These are phyloP conservation scores for Macrotyloma uniflorum DNA, from an alignment of 306 rosid genomes.

Conservation along the genomic window DNA sequence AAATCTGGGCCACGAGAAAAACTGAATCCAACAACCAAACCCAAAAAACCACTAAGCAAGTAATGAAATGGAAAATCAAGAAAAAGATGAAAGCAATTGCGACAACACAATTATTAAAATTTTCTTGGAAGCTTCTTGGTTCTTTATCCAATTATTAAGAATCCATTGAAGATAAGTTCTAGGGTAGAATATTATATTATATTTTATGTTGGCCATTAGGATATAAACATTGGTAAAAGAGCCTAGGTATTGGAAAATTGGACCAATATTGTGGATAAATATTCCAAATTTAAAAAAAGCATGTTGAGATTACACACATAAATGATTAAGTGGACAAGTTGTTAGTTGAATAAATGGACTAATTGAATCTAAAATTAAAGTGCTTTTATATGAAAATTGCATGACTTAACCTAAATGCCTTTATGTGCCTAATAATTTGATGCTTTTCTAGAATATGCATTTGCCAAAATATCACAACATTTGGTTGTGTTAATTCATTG, in stretches of 20 bases:
- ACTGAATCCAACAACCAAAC: neutral
- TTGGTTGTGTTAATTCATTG: constrained; percentile 9
- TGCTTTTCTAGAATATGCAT: neutral
- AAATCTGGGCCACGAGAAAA: no score
- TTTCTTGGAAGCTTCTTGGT: no score
- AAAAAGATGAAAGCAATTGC: neutral
- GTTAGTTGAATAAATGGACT: constrained; percentile 10
- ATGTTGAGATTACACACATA: neutral
- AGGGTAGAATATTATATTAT: neutral
- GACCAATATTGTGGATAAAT: neutral
- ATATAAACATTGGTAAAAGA: neutral
- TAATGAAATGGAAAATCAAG: neutral
- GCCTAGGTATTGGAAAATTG: neutral
- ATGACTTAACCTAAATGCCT: constrained; percentile 25
- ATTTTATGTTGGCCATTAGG: neutral
- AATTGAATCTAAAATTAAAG: neutral
- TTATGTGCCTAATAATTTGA: constrained; percentile 29
- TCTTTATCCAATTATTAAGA: no score
- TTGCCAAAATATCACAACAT: constrained; percentile 22
- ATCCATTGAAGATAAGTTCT: neutral
- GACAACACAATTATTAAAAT: no score
- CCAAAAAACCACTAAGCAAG: neutral
- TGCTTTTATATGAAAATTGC: constrained; percentile 15
- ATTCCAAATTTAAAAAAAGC: neutral
- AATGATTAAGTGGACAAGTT: constrained; percentile 17